phyloP scores from a whole-genome alignment of 192 early-diverging fungal genomes.

The Podochytrium sp. region DNA sequence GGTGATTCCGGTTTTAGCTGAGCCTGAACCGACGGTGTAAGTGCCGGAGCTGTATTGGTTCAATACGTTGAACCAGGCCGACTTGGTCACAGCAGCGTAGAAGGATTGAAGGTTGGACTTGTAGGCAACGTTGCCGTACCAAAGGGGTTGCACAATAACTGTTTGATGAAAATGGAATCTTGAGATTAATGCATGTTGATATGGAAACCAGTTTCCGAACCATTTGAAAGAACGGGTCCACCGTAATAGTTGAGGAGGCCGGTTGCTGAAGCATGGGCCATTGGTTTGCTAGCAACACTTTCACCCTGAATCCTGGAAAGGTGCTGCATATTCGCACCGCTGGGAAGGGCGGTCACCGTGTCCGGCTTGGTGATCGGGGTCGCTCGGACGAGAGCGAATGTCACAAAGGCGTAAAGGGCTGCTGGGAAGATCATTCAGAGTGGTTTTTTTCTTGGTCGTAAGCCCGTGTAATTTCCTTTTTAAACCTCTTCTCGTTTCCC shows the following conservation, averaged over 20 bases:
- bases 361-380: background rate
- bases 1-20: too few relatives aligned
- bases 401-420: too few relatives aligned
- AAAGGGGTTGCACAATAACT: slow-evolving; percentile 30
- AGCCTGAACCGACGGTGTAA: background rate
- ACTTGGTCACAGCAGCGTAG: slow-evolving; percentile 14
- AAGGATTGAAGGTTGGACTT: slow-evolving; percentile 15
- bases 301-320: background rate
- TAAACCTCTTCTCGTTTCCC: too few relatives aligned
- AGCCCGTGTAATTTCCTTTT: too few relatives aligned
- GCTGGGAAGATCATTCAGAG: too few relatives aligned
- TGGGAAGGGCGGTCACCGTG: background rate
- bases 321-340: background rate
- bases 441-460: too few relatives aligned
- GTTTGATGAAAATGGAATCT: background rate
- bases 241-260: slow-evolving; percentile 36
- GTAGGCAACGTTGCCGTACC: slow-evolving; percentile 15
- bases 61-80: slow-evolving; percentile 7
- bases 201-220: background rate
- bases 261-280: background rate
- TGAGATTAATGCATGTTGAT: background rate
- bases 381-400: background rate
- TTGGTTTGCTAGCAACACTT: too few relatives aligned
- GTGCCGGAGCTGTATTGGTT: slow-evolving; percentile 1
- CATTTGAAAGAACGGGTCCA: slow-evolving; percentile 36